Evolutionary conservation across 345 rosid species (phyloP).

Genomic region (Dipteronia sinensis): DNA sequence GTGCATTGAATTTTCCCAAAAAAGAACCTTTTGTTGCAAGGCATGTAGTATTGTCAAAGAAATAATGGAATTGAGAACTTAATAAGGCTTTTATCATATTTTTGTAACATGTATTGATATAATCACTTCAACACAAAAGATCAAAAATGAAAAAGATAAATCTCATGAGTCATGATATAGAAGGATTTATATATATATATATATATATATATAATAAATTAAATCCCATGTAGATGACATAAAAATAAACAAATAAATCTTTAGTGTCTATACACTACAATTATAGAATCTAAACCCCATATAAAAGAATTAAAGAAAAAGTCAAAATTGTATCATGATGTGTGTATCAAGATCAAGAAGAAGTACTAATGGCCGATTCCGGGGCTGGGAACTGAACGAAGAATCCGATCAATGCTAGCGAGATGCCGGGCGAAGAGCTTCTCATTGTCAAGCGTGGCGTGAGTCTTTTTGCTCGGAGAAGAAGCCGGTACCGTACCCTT

Average conservation of each 20-base stretch:
- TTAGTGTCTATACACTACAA: conserved; percentile 14
- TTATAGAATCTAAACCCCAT: not conserved
- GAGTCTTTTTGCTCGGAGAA: conserved; percentile 70
- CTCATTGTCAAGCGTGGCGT: conserved; percentile 44
- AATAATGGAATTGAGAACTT: too few relatives aligned
- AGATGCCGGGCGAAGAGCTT: conserved; percentile 65
- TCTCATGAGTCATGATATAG: conserved; percentile 2
- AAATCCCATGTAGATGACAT: not conserved
- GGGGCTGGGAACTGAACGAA: conserved; percentile 84
- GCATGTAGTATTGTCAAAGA: too few relatives aligned
- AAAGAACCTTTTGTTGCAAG: too few relatives aligned
- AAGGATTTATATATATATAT: conserved; percentile 13
- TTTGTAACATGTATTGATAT: not conserved
- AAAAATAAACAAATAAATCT: not conserved
- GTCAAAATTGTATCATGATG: not conserved
- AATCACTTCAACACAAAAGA: too few relatives aligned
- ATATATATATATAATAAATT: conserved; percentile 9
- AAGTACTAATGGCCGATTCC: conserved; percentile 61
- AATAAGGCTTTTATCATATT: not conserved
- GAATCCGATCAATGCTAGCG: conserved; percentile 56
- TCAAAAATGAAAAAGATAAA: not conserved
- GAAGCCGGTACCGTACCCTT: conserved; percentile 62
- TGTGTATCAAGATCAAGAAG: not conserved
- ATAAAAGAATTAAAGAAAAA: conserved; percentile 3
- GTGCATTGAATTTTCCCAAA: too few relatives aligned